phyloP scores from a whole-genome alignment of 2,329 filamentous ascomycete species.

The Sporothrix luriei region DNA sequence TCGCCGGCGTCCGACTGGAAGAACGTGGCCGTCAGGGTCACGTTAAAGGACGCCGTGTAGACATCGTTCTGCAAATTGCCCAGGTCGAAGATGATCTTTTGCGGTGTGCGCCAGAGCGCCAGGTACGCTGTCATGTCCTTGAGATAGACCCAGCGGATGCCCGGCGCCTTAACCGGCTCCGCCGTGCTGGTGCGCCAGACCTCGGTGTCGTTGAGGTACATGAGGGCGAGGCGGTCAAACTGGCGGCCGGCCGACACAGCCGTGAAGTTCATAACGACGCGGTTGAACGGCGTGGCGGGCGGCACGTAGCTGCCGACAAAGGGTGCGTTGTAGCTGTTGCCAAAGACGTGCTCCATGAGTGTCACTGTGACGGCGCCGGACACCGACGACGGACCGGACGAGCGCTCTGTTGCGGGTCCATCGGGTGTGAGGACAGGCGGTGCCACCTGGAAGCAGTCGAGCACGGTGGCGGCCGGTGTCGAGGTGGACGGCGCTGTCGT shows the following conservation, averaged over 20 bases:
- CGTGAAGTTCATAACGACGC: constrained; percentile 75
- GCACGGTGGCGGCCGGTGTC: constrained; percentile 40
- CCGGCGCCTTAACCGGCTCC: constrained; percentile 66
- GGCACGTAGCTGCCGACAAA: constrained; percentile 70
- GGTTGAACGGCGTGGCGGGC: constrained; percentile 70
- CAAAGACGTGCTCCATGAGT: constrained; percentile 74
- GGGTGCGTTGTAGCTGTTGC: constrained; percentile 70
- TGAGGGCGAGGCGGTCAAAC: constrained; percentile 72
- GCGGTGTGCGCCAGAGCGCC: constrained; percentile 66
- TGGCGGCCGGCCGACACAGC: constrained; percentile 71
- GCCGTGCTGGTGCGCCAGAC: constrained; percentile 84
- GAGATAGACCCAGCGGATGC: constrained; percentile 74
- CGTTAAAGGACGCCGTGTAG: constrained; percentile 74
- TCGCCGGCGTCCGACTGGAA: constrained; percentile 52
- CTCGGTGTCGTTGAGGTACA: constrained; percentile 77
- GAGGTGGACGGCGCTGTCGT: constrained; percentile 27
- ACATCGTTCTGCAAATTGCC: constrained; percentile 70
- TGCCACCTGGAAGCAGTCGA: constrained; percentile 70
- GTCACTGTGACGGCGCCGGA: constrained; percentile 52
- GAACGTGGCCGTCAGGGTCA: constrained; percentile 73
- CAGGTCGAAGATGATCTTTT: constrained; percentile 79
- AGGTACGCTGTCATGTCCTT: constrained; percentile 78
- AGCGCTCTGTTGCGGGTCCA: constrained; percentile 42
- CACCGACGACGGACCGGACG: constrained; percentile 32
- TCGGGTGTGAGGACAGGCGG: constrained; percentile 62